phyloP scores from a whole-genome alignment of 2,329 filamentous ascomycete species.

The Penicillium expansum region DNA sequence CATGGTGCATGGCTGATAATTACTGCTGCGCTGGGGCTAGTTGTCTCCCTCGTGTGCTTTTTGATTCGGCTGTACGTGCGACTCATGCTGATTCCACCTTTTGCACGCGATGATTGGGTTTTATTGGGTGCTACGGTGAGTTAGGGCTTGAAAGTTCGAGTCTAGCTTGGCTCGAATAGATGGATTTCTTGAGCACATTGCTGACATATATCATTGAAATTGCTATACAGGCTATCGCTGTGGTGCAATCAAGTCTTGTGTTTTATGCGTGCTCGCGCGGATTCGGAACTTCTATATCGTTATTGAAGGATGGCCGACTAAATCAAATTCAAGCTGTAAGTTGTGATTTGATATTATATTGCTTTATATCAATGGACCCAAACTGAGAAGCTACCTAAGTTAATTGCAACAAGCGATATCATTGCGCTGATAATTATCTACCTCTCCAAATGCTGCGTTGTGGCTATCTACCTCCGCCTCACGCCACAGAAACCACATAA shows the following conservation, averaged over 20 bases:
- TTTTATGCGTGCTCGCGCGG: slow-evolving; percentile 34
- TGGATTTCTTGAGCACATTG: background rate
- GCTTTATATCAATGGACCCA: background rate
- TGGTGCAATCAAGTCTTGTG: slow-evolving; percentile 33
- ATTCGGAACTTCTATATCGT: slow-evolving; percentile 33
- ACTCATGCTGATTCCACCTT: slow-evolving; percentile 31
- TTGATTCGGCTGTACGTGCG: slow-evolving; percentile 40
- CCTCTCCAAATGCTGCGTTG: slow-evolving; percentile 39
- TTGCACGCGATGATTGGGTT: slow-evolving; percentile 36
- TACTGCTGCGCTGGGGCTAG: slow-evolving; percentile 37
- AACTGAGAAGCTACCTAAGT: slow-evolving; percentile 14
- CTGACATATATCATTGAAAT: background rate
- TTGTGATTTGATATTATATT: background rate
- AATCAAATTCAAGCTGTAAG: slow-evolving; percentile 29
- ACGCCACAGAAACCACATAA: slow-evolving; percentile 45
- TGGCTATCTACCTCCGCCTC: slow-evolving; percentile 46
- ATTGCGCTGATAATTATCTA: slow-evolving; percentile 45
- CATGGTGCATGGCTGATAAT: slow-evolving; percentile 43
- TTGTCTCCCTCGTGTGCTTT: slow-evolving; percentile 36
- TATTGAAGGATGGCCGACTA: slow-evolving; percentile 25
- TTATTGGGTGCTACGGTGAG: slow-evolving; percentile 35
- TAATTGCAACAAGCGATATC: slow-evolving; percentile 41
- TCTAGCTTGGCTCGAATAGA: background rate
- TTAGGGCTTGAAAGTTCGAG: background rate
- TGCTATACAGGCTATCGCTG: slow-evolving; percentile 24